Conservation (phyloP, 768 basidiomycete genomes). For the Suillus placidus region DNA sequence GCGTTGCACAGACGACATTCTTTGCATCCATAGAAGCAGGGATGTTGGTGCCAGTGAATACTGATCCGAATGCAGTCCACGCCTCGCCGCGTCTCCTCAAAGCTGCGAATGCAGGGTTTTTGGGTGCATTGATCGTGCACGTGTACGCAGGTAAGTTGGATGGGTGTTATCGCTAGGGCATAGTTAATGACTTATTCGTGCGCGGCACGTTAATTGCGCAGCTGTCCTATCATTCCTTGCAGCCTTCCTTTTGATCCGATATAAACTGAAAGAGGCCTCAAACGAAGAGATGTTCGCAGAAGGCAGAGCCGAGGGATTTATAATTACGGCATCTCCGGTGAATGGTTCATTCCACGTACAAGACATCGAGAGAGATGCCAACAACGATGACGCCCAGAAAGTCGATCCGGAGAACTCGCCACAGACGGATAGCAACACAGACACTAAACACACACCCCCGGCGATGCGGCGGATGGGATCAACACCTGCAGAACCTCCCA, state of each 20-base stretch:
- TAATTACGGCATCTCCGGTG: slow-evolving; percentile 27
- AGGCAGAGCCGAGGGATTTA: slow-evolving; percentile 15
- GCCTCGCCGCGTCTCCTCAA: slow-evolving; percentile 18
- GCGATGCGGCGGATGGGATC: slow-evolving; percentile 6
- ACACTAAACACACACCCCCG: background rate
- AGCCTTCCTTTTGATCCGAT: slow-evolving; percentile 57
- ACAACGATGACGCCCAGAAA: background rate
- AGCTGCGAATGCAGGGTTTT: slow-evolving; percentile 48
- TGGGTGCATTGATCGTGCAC: slow-evolving; percentile 58
- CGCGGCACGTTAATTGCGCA: slow-evolving; percentile 10
- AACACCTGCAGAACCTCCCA: slow-evolving; percentile 25
- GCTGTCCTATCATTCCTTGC: slow-evolving; percentile 54
- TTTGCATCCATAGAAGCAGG: slow-evolving; percentile 62
- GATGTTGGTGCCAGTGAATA: slow-evolving; percentile 45
- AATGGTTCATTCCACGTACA: slow-evolving; percentile 11
- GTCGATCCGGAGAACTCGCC: background rate
- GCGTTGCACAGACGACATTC: slow-evolving; percentile 54
- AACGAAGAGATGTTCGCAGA: slow-evolving; percentile 47
- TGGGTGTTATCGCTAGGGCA: slow-evolving; percentile 27
- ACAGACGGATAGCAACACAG: background rate
- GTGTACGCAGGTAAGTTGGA: slow-evolving; percentile 47
- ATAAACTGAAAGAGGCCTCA: slow-evolving; percentile 56
- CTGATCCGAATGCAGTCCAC: slow-evolving; percentile 23
- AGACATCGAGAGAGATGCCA: slow-evolving; percentile 19
- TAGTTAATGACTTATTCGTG: slow-evolving; percentile 6